Conservation (phyloP, 306 rosid species). For the Prunus persica region Prunus_persica_NCBIv2 NC_034016.1:5331001-5331500, state of each 20-base stretch:
- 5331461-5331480: not conserved
- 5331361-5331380: not conserved
- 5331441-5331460: not conserved
- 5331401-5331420: not conserved
- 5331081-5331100: not conserved
- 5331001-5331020: not conserved
- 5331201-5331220: not conserved
- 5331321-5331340: not conserved
- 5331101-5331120: not conserved
- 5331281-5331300: not conserved
- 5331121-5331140: not conserved
- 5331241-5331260: not conserved
- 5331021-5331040: not conserved
- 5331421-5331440: not conserved
- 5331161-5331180: conserved; percentile 3
- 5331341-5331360: not conserved
- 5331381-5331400: not conserved
- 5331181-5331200: not conserved
- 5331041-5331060: not conserved
- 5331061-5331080: not conserved
- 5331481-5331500: not conserved
- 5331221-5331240: not conserved
- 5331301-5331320: not conserved
- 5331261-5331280: not conserved
- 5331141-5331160: not conserved